Evolutionary conservation across 2,329 filamentous ascomycete genomes (phyloP).

Genomic region (Penicillium sp.): DNA sequence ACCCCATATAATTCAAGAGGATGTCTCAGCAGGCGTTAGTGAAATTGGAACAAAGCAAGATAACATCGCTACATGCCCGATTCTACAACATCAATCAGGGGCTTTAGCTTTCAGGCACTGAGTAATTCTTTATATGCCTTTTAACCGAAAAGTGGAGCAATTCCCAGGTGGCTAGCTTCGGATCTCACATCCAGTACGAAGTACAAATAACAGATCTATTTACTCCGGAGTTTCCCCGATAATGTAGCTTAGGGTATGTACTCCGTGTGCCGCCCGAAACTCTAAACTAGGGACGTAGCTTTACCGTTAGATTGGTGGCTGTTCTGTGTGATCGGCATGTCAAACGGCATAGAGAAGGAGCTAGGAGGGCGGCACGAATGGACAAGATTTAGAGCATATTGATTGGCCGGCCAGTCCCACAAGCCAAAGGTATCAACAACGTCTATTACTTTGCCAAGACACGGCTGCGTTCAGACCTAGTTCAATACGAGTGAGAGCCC

Average conservation of each 20-base stretch:
- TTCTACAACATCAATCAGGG: not conserved
- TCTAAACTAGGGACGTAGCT: not conserved
- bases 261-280: not conserved
- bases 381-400: not conserved
- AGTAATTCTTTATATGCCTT: not conserved
- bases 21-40: not conserved
- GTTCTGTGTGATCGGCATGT: conserved; percentile 12
- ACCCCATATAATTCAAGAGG: not conserved
- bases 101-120: not conserved
- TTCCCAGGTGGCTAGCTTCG: too few relatives aligned
- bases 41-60: not conserved
- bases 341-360: not conserved
- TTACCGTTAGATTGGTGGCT: conserved; percentile 14
- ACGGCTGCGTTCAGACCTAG: not conserved
- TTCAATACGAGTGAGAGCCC: conserved; percentile 4
- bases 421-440: not conserved
- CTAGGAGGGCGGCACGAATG: conserved; percentile 3
- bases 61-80: not conserved
- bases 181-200: too few relatives aligned
- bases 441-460: not conserved
- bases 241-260: not conserved
- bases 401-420: not conserved
- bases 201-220: too few relatives aligned
- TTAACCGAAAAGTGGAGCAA: too few relatives aligned
- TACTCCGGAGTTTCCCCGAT: too few relatives aligned